phyloP scores from a whole-genome alignment of 345 rosid species.

The Arabis alpina region DNA sequence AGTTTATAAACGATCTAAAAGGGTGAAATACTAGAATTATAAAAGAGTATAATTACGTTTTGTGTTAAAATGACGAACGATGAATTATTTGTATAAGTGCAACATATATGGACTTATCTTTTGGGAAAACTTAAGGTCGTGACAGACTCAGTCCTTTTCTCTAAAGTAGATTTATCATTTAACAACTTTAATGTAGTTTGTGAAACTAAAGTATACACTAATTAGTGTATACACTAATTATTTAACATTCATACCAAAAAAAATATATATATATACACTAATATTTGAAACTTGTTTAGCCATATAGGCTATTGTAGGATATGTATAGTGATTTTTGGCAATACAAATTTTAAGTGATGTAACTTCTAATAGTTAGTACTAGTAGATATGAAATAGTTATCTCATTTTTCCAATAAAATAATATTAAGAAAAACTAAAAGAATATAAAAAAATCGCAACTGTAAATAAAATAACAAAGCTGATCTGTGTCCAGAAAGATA shows the following conservation, averaged over 20 bases:
- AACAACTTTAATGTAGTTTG: neutral
- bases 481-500: neutral
- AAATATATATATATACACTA: neutral
- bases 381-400: neutral
- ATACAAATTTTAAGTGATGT: neutral
- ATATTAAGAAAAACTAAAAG: neutral
- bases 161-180: too few species aligned
- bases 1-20: neutral
- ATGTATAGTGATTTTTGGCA: neutral
- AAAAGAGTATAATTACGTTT: neutral
- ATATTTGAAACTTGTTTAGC: neutral
- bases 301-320: conserved; percentile 11
- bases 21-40: neutral
- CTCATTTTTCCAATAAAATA: neutral
- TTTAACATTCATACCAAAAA: too few species aligned
- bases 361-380: neutral
- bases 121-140: neutral
- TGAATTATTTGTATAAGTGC: neutral
- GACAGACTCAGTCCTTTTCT: neutral
- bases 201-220: conserved; percentile 3
- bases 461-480: neutral
- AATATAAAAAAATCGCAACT: rapidly evolving
- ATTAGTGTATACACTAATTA: too few species aligned
- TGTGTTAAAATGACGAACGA: neutral
- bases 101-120: neutral